phyloP scores from a whole-genome alignment of 2,329 filamentous ascomycete species.

The Aspergillus pseudoviridinutans region DNA sequence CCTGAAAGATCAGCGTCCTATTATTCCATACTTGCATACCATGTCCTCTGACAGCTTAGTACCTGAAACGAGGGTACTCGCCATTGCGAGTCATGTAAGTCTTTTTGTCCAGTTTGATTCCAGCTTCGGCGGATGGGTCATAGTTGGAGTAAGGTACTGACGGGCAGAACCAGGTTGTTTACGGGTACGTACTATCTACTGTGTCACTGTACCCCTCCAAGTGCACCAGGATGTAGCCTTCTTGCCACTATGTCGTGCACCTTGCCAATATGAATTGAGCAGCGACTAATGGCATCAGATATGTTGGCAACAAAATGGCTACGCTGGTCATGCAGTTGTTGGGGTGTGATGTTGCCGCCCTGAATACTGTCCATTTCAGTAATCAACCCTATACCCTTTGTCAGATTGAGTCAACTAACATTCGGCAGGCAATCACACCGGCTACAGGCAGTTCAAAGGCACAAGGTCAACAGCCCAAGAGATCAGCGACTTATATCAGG shows the following conservation, averaged over 20 bases:
- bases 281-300: slow-evolving; percentile 51
- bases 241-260: slow-evolving; percentile 2
- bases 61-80: slow-evolving; percentile 69
- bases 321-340: slow-evolving; percentile 91
- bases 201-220: not conserved
- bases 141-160: not conserved
- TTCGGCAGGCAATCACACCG: slow-evolving; percentile 80
- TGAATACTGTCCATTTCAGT: slow-evolving; percentile 99
- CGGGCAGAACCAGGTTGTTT: slow-evolving; percentile 53
- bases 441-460: slow-evolving; percentile 84
- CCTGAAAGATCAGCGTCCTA: not conserved
- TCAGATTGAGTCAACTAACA: slow-evolving; percentile 1
- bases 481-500: slow-evolving; percentile 78
- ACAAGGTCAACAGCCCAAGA: slow-evolving; percentile 76
- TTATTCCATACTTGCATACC: not conserved
- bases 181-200: slow-evolving; percentile 12
- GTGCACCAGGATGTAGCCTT: not conserved
- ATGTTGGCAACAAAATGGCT: slow-evolving; percentile 97
- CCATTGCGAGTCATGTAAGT: slow-evolving; percentile 88
- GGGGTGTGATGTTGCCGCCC: slow-evolving; percentile 86
- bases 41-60: slow-evolving; percentile 41
- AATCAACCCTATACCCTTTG: slow-evolving; percentile 11
- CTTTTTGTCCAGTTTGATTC: not conserved
- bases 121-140: not conserved
- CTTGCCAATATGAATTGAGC: slow-evolving; percentile 3